Evolutionary conservation across 306 rosid species (phyloP).

Genomic region (Dicorynia guianensis): DNA sequence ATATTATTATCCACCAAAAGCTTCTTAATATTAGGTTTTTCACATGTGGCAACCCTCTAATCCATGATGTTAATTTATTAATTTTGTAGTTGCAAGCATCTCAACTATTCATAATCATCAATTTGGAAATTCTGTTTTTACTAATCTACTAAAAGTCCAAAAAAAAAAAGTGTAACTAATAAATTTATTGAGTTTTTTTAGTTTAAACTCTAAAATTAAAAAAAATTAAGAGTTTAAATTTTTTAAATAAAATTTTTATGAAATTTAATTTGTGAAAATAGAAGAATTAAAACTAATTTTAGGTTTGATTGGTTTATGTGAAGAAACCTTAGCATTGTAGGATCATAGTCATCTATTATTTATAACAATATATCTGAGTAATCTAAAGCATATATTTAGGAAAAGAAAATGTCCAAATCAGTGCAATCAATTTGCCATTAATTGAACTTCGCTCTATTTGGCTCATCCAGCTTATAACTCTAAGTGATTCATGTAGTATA

Average conservation of each 20-base stretch:
- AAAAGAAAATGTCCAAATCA: background rate
- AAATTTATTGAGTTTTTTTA: no score
- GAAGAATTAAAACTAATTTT: no score
- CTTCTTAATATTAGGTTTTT: background rate
- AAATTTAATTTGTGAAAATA: no score
- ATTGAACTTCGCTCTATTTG: conserved; percentile 32
- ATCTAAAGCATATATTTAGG: background rate
- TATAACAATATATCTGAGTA: no score
- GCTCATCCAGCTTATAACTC: conserved; percentile 36
- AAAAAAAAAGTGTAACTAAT: no score
- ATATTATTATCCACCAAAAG: background rate
- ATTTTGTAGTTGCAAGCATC: background rate
- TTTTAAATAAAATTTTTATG: no score
- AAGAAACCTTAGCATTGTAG: background rate
- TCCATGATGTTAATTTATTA: background rate
- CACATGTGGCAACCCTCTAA: background rate
- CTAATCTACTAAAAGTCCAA: no score
- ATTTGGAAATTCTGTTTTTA: no score
- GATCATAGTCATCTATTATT: background rate
- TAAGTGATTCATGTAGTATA: conserved; percentile 30
- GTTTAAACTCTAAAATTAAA: no score
- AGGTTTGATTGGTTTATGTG: background rate
- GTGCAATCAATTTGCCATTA: conserved; percentile 6
- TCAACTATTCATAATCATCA: background rate
- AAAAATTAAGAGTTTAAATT: no score